Percentiles rank a stretch among this genome's conserved stretches.
These are phyloP conservation scores for Pyrus pyrifolia DNA, from an alignment of 306 rosid genomes.

Conservation along the genomic window DNA sequence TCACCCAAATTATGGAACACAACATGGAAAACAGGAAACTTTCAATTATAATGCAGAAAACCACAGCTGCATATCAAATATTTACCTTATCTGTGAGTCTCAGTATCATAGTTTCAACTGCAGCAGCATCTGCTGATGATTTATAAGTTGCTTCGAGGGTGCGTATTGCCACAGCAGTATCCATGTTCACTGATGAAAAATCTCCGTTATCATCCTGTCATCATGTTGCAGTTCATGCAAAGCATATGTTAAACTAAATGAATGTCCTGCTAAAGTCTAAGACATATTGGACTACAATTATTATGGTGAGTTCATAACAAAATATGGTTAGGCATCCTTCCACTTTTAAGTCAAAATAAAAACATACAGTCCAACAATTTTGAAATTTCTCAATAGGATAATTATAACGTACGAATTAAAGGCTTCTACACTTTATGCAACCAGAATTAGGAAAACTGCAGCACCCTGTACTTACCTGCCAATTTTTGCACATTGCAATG, in stretches of 20 bases:
- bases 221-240: slow-evolving; percentile 17
- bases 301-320: background rate
- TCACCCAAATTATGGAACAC: background rate
- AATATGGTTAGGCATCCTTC: background rate
- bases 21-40: background rate
- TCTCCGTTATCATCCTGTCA: slow-evolving; percentile 93
- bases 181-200: slow-evolving; percentile 95
- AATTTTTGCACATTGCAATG: slow-evolving; percentile 94
- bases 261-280: background rate
- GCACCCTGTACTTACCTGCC: slow-evolving; percentile 65
- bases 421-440: background rate
- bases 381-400: background rate
- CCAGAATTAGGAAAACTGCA: background rate
- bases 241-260: background rate
- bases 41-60: background rate
- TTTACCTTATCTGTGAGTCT: slow-evolving; percentile 82
- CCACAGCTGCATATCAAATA: background rate
- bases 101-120: slow-evolving; percentile 84
- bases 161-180: slow-evolving; percentile 97
- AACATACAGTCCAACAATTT: too few species aligned
- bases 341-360: background rate
- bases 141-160: slow-evolving; percentile 97
- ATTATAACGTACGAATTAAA: background rate
- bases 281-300: background rate
- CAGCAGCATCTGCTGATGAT: slow-evolving; percentile 89